Evolutionary conservation across 2,329 filamentous ascomycete species (phyloP).

Genomic region (Penicillium sp.): DNA sequence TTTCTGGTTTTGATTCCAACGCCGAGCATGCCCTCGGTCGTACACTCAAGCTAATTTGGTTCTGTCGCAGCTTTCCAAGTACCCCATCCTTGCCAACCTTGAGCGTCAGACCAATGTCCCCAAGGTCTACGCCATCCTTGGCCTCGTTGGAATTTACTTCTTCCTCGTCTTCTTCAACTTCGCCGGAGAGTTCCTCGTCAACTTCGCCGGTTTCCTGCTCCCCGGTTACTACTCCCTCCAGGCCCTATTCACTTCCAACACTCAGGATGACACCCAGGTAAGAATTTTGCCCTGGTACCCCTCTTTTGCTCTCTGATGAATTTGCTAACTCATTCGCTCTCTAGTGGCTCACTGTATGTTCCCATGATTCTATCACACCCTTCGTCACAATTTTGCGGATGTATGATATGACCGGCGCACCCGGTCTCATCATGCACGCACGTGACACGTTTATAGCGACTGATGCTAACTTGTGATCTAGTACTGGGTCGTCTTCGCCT

Average conservation of each 20-base stretch:
- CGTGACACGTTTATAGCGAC: constrained; percentile 23
- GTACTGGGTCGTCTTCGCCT: constrained; percentile 71
- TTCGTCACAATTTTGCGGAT: constrained; percentile 8
- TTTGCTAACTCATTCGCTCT: constrained; percentile 20
- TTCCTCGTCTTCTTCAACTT: constrained; percentile 74
- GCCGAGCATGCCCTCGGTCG: background rate
- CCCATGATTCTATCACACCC: constrained; percentile 17
- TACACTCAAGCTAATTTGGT: constrained; percentile 4
- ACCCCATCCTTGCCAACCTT: constrained; percentile 67
- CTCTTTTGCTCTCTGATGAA: background rate
- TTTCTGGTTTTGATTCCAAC: too few species aligned
- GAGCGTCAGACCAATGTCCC: constrained; percentile 69
- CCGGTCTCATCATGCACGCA: constrained; percentile 22
- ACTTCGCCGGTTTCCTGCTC: constrained; percentile 66
- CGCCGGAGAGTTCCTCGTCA: constrained; percentile 68
- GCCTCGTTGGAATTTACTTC: constrained; percentile 66
- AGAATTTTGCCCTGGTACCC: constrained; percentile 27
- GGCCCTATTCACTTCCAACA: constrained; percentile 62
- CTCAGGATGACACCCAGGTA: constrained; percentile 67
- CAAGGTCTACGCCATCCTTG: constrained; percentile 68
- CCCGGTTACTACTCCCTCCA: constrained; percentile 68
- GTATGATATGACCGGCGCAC: constrained; percentile 9
- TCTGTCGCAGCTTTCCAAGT: constrained; percentile 62
- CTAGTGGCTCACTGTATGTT: constrained; percentile 63
- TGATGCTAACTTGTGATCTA: constrained; percentile 31